Evolutionary conservation across 805 yeast genomes (phyloP).

Genomic region (Metschnikowia matae): DNA sequence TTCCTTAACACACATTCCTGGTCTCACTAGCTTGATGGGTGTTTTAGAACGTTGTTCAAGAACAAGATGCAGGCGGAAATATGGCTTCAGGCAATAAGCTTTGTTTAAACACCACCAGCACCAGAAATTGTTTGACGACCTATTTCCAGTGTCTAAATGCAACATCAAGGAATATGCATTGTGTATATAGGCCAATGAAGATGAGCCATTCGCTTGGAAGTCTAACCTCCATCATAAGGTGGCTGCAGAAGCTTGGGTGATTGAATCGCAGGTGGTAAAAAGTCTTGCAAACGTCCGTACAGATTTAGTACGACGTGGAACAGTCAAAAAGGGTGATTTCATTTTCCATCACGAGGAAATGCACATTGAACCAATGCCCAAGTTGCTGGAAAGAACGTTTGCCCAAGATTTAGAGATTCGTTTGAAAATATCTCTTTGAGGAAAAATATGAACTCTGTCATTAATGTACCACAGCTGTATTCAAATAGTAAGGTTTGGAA

Average conservation of each 20-base stretch:
- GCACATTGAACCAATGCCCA: slow-evolving; percentile 66
- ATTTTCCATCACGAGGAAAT: slow-evolving; percentile 41
- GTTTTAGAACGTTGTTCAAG: slow-evolving; percentile 41
- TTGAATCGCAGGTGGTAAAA: too few species aligned
- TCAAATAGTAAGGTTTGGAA: slow-evolving; percentile 17
- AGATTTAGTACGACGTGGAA: too few species aligned
- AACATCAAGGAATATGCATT: background rate
- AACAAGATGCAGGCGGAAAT: slow-evolving; percentile 60
- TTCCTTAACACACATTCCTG: slow-evolving; percentile 60
- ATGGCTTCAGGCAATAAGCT: slow-evolving; percentile 13
- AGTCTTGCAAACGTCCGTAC: too few species aligned
- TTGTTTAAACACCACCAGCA: slow-evolving; percentile 18
- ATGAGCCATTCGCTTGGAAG: too few species aligned
- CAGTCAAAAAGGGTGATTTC: too few species aligned
- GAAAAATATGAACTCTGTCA: slow-evolving; percentile 54
- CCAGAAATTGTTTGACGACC: slow-evolving; percentile 28
- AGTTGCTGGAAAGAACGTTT: slow-evolving; percentile 47
- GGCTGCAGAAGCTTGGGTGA: too few species aligned
- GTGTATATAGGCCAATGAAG: background rate
- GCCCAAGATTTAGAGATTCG: too few species aligned
- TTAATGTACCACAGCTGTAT: slow-evolving; percentile 54
- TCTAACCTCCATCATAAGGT: too few species aligned
- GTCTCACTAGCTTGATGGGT: slow-evolving; percentile 36
- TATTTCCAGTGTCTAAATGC: slow-evolving; percentile 62
- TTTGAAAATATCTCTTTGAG: slow-evolving; percentile 68